phyloP scores from a whole-genome alignment of 1,284 basidiomycete species.

The Ustilago tritici region DNA sequence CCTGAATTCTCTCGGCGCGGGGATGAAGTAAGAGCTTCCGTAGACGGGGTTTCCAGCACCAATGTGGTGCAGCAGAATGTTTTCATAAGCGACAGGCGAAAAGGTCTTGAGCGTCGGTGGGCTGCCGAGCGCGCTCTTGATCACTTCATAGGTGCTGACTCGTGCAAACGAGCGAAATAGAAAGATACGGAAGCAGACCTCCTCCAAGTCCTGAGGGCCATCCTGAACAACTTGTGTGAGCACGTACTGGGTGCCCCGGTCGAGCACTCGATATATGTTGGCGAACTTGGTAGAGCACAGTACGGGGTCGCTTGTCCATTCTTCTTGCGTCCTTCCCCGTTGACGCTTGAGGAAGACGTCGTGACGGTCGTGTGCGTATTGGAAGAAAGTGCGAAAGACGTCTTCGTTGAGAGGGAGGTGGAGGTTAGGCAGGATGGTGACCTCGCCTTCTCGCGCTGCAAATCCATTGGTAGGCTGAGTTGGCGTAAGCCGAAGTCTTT shows the following conservation, averaged over 20 bases:
- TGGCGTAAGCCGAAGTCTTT: constrained; percentile 9
- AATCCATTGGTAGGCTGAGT: neutral
- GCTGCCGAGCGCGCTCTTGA: constrained; percentile 72
- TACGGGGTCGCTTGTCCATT: constrained; percentile 71
- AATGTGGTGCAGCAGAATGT: constrained; percentile 72
- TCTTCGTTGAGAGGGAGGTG: constrained; percentile 43
- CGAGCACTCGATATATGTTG: constrained; percentile 76
- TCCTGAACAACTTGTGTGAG: constrained; percentile 76
- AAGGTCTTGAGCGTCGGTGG: constrained; percentile 74
- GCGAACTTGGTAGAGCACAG: constrained; percentile 74
- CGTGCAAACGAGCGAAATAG: constrained; percentile 76
- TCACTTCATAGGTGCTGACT: constrained; percentile 76
- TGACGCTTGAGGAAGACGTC: constrained; percentile 23
- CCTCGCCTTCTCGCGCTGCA: constrained; percentile 19
- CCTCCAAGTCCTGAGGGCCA: constrained; percentile 74
- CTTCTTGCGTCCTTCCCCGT: constrained; percentile 18
- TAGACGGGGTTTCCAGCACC: constrained; percentile 72
- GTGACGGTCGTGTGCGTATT: constrained; percentile 42
- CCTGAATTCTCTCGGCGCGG: constrained; percentile 73
- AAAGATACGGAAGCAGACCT: constrained; percentile 76
- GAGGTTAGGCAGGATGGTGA: constrained; percentile 31
- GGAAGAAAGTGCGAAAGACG: constrained; percentile 39
- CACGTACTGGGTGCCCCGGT: constrained; percentile 76
- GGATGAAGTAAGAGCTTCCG: constrained; percentile 77
- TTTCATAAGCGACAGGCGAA: constrained; percentile 72